These are phyloP conservation scores for Nephelium lappaceum DNA, from an alignment of 345 rosid species.

Conservation along the genomic window DNA sequence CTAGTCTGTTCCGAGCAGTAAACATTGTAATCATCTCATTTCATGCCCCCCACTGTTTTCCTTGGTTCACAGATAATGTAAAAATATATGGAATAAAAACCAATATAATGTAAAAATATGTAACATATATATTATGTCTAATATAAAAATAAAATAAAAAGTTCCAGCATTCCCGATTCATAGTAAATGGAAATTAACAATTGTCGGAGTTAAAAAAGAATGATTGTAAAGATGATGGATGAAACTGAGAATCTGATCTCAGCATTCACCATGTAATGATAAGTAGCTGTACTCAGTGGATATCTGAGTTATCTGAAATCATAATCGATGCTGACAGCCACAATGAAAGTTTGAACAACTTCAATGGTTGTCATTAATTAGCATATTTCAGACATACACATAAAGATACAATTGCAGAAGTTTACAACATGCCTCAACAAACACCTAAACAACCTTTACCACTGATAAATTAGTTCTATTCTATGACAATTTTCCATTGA, in stretches of 20 bases:
- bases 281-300: not conserved
- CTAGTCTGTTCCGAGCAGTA: not conserved
- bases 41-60: not conserved
- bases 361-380: not conserved
- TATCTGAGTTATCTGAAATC: not conserved
- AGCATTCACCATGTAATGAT: not conserved
- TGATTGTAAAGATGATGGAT: not conserved
- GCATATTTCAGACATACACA: not conserved
- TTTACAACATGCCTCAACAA: not conserved
- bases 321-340: not conserved
- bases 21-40: not conserved
- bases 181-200: not conserved
- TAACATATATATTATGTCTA: no score
- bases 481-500: not conserved
- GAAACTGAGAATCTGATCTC: not conserved
- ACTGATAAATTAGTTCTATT: not conserved
- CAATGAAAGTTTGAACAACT: not conserved
- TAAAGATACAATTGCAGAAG: not conserved
- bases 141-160: no score
- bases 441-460: constrained; percentile 4
- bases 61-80: not conserved
- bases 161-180: not conserved
- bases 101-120: no score
- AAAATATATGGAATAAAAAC: no score
- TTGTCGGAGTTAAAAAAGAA: not conserved